phyloP scores from a whole-genome alignment of 1,139 yeast species.

The Pichia cactophila region DNA sequence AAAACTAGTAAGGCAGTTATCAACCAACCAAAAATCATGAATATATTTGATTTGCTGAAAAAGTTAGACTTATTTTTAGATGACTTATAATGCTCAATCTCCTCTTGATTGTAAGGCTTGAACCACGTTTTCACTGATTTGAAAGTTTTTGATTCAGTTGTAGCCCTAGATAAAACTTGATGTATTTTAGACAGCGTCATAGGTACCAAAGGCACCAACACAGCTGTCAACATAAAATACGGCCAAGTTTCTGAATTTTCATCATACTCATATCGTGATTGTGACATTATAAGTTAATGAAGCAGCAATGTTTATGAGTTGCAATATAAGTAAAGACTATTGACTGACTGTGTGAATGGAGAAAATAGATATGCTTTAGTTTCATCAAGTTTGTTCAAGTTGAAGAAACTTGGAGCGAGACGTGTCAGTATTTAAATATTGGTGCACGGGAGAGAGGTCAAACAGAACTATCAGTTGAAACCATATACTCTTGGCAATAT shows the following conservation, averaged over 20 bases:
- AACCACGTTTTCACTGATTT: slow-evolving; percentile 16
- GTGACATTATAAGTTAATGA: slow-evolving; percentile 19
- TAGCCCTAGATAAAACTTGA: slow-evolving; percentile 3
- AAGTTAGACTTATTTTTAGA: slow-evolving; percentile 31
- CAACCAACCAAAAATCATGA: slow-evolving; percentile 63
- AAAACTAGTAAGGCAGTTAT: slow-evolving; percentile 44
- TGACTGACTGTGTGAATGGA: background rate
- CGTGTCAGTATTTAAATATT: background rate
- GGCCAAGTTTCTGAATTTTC: slow-evolving; percentile 97
- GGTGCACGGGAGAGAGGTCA: background rate
- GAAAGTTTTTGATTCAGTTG: slow-evolving; percentile 4
- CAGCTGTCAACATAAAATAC: slow-evolving; percentile 71
- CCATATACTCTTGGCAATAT: too few species aligned
- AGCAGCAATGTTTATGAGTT: background rate
- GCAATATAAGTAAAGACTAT: background rate
- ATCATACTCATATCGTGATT: slow-evolving; percentile 66
- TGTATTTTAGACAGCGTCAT: slow-evolving; percentile 38
- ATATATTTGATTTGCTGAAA: slow-evolving; percentile 38
- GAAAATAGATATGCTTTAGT: background rate
- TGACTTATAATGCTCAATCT: slow-evolving; percentile 36
- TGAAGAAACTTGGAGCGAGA: background rate
- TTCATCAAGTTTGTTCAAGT: background rate
- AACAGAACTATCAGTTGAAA: too few species aligned
- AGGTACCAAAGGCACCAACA: slow-evolving; percentile 62
- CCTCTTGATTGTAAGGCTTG: slow-evolving; percentile 36